Conservation (phyloP, 2,329 filamentous ascomycete species). For the Penicillium sp. region DNA sequence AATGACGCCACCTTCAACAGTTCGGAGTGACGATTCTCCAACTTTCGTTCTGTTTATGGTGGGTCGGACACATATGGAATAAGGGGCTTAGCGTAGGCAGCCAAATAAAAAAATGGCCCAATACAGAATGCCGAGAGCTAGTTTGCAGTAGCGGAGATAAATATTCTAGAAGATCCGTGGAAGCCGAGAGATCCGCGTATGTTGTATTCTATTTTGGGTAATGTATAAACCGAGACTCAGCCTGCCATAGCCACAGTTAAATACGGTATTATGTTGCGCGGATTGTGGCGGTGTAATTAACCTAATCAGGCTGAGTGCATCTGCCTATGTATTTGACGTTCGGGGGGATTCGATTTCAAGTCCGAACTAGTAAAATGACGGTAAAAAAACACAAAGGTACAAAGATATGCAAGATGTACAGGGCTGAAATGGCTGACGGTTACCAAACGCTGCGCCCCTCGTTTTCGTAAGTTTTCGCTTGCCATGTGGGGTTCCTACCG, state of each 20-base stretch:
- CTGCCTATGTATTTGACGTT: background rate
- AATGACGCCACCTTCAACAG: background rate
- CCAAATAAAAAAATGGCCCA: background rate
- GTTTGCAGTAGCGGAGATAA: background rate
- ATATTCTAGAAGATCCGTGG: slow-evolving; percentile 15
- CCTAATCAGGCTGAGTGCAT: background rate
- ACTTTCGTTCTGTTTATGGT: background rate
- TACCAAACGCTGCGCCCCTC: slow-evolving; percentile 9
- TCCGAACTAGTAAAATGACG: background rate
- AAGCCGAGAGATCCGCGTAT: slow-evolving; percentile 13
- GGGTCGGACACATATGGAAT: background rate
- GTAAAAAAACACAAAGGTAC: background rate
- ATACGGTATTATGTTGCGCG: background rate
- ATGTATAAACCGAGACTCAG: background rate
- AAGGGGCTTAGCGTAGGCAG: slow-evolving; percentile 10
- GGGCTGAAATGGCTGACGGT: slow-evolving; percentile 3
- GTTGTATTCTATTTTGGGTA: slow-evolving; percentile 10
- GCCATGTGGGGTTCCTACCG: slow-evolving; percentile 9
- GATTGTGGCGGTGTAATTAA: slow-evolving; percentile 5
- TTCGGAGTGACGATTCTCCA: background rate
- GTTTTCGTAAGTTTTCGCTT: slow-evolving; percentile 8
- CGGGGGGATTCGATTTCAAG: background rate
- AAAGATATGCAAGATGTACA: background rate
- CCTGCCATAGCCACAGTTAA: slow-evolving; percentile 5
- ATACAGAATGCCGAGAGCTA: background rate